Evolutionary conservation across 2,329 filamentous ascomycete species (phyloP).

Genomic region (Neobulgaria alba): DNA sequence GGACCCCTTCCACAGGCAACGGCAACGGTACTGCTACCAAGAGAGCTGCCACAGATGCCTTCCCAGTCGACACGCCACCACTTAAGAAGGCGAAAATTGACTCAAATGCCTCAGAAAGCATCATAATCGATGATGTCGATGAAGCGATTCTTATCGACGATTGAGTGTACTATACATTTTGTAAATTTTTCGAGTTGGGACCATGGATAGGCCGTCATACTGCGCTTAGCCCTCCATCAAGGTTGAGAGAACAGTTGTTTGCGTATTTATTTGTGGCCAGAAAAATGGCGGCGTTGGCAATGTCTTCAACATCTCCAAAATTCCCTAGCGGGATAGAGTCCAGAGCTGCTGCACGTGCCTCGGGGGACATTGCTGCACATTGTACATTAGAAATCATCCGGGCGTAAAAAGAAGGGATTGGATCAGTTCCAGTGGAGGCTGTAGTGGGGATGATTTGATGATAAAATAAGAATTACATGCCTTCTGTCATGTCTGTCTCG

Average conservation of each 20-base stretch:
- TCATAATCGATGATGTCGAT: conserved; percentile 32
- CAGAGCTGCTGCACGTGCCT: conserved; percentile 28
- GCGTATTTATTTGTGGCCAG: conserved; percentile 71
- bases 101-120: conserved; percentile 31
- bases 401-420: conserved; percentile 18
- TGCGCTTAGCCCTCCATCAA: conserved; percentile 78
- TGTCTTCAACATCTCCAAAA: conserved; percentile 60
- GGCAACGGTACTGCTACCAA: conserved; percentile 26
- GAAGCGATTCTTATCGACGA: conserved; percentile 62
- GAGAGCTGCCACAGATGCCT: conserved; percentile 21
- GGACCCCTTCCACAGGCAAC: conserved; percentile 1
- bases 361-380: conserved; percentile 35
- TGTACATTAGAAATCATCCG: conserved; percentile 28
- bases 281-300: conserved; percentile 76
- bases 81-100: conserved; percentile 27
- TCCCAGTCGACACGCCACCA: conserved; percentile 13
- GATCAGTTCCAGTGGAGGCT: not conserved
- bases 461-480: conserved; percentile 35
- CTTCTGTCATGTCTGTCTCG: conserved; percentile 67
- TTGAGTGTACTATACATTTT: not conserved
- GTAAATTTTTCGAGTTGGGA: not conserved
- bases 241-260: conserved; percentile 77
- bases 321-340: conserved; percentile 54
- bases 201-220: conserved; percentile 32
- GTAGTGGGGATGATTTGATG: conserved; percentile 1